Evolutionary conservation across 805 yeast species (phyloP), one percentile per base, ranked within the genome.

Genomic region (Wickerhamiella shivajii): DNA sequence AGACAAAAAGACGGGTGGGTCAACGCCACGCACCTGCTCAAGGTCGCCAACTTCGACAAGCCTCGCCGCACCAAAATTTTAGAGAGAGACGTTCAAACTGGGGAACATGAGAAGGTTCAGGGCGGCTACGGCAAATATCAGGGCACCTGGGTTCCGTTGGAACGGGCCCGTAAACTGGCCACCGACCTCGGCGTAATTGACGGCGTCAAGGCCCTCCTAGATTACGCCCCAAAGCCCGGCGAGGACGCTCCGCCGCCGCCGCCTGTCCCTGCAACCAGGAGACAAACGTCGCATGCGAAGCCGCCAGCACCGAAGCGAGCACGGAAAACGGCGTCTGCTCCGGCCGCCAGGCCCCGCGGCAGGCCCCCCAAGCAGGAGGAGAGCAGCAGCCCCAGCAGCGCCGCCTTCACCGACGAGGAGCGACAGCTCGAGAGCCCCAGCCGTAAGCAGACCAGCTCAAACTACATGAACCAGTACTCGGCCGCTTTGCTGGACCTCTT

Each of bases 41-140:
- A 87, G 54, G 85, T 87, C 27, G 94, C 96, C 29, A 76, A 79
- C 51, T 84, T 84, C 53, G 93, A 95, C 40, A 85, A 85, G 56
- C 94, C 96, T 1, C 83, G 79, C 53, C 62, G 97, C 44, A 85
- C 96, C 13, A 75, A 93, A 46, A 83, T 85, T 41, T 65, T 85
- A 45, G 97, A 85, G 52, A 73, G 77, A 47, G 95, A 85, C 42
- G 93, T 87, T n/a, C 95, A 87, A 50, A 69, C 67, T 26, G 93
- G 93, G 4, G 57, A 64, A 13, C 96, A 85, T 53, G 95, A 85
- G 49, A 87, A 87, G 53, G 83, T 85, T 15, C 97, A 85, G 55
- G 97, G 97, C 41, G 97, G 97, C 2, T 85, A 84, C 52, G 97
- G 97, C 34, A 76, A 85, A 50, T 87, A 84, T 55, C 97, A 87